A percentile compares a stretch with the other conserved stretches of the same genome.
Conservation (phyloP, 768 basidiomycete genomes). For the Leccinum boreale region DNA sequence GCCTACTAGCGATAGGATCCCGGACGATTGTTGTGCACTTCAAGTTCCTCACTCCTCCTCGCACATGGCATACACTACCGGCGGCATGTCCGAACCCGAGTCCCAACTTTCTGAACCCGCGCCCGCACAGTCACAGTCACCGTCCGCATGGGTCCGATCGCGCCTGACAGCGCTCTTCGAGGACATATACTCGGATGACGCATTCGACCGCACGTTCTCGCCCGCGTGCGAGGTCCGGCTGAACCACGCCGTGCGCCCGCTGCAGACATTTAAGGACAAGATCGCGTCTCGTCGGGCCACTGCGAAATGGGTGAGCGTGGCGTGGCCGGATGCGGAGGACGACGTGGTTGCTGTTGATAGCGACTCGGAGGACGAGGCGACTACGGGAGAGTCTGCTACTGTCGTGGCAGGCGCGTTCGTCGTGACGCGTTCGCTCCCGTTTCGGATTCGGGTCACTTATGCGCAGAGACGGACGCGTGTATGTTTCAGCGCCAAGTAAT, state of each 20-base stretch:
- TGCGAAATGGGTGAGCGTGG: slow-evolving; percentile 21
- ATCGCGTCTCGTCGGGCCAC: slow-evolving; percentile 20
- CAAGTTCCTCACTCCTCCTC: background rate
- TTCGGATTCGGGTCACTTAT: slow-evolving; percentile 38
- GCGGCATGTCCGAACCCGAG: background rate
- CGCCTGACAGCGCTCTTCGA: slow-evolving; percentile 30
- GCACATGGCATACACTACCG: background rate
- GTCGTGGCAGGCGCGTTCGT: slow-evolving; percentile 40
- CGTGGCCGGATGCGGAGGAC: slow-evolving; percentile 31
- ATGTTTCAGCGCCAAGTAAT: slow-evolving; percentile 40
- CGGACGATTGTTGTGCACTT: background rate
- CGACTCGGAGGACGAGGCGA: background rate
- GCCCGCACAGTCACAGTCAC: background rate
- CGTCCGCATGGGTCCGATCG: slow-evolving; percentile 29
- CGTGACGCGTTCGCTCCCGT: slow-evolving; percentile 38
- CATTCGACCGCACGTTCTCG: slow-evolving; percentile 34
- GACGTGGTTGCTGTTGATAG: background rate
- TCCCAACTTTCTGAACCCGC: background rate
- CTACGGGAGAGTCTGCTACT: slow-evolving; percentile 1
- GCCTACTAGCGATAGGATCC: background rate
- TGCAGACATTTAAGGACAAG: slow-evolving; percentile 29
- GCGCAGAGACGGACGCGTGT: slow-evolving; percentile 34
- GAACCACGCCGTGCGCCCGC: slow-evolving; percentile 26
- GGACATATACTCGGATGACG: slow-evolving; percentile 6
- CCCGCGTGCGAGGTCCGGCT: slow-evolving; percentile 30